Conservation (phyloP, 371 early-diverging fungal species). For the Mucor indicus region DNA sequence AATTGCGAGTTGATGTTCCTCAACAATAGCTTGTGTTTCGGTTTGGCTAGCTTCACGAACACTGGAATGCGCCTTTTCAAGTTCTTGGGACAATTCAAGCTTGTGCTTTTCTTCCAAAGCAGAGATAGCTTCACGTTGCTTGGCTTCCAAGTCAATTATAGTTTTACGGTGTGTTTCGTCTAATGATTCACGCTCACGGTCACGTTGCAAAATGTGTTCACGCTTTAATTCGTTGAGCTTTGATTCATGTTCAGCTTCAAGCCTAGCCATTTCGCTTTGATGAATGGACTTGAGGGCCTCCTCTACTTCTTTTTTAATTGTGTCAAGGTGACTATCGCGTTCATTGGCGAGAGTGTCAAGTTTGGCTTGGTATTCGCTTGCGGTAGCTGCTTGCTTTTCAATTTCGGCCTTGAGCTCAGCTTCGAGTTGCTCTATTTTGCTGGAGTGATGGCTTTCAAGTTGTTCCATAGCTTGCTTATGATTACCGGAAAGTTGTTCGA, state of each 20-base stretch:
- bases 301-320: slow-evolving; percentile 34
- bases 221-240: slow-evolving; percentile 21
- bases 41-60: not conserved
- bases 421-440: slow-evolving; percentile 28
- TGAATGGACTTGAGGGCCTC: slow-evolving; percentile 24
- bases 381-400: slow-evolving; percentile 20
- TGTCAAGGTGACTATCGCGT: slow-evolving; percentile 22
- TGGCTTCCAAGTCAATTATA: slow-evolving; percentile 7
- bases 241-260: slow-evolving; percentile 17
- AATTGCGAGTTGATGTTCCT: not conserved
- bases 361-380: slow-evolving; percentile 23
- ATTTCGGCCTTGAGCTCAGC: slow-evolving; percentile 22
- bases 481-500: slow-evolving; percentile 25
- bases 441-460: slow-evolving; percentile 31
- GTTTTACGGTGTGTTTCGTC: slow-evolving; percentile 11
- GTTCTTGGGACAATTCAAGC: not conserved
- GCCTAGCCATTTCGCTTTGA: slow-evolving; percentile 17
- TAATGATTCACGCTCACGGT: slow-evolving; percentile 14
- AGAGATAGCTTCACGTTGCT: slow-evolving; percentile 5
- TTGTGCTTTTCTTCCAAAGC: slow-evolving; percentile 8
- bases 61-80: not conserved
- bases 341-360: slow-evolving; percentile 16
- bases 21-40: not conserved
- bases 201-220: slow-evolving; percentile 19
- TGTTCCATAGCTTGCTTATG: slow-evolving; percentile 42